A percentile compares a stretch with the other conserved stretches of the same genome.
phyloP scores from a whole-genome alignment of 441 rosid species.

The Populus hybrid region DNA sequence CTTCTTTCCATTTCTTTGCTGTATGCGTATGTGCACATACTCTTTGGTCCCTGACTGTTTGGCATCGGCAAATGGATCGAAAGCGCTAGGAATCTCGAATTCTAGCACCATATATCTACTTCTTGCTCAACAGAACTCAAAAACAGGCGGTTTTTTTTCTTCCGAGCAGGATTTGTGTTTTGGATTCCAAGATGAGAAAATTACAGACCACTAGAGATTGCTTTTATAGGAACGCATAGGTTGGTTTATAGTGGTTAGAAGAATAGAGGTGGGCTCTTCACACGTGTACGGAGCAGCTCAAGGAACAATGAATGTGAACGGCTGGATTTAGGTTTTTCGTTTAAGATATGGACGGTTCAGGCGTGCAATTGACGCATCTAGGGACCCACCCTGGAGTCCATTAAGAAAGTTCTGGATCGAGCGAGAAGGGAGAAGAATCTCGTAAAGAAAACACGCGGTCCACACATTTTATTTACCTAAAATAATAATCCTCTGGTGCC shows the following conservation, averaged over 20 bases:
- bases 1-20: constrained; percentile 91
- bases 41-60: constrained; percentile 64
- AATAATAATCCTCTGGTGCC: neutral
- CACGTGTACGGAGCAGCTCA: too few relatives aligned
- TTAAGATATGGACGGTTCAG: too few relatives aligned
- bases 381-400: too few relatives aligned
- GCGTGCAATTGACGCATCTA: too few relatives aligned
- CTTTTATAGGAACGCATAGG: neutral
- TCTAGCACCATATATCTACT: constrained; percentile 64
- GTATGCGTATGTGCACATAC: constrained; percentile 79
- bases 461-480: neutral
- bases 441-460: too few relatives aligned
- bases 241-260: too few relatives aligned
- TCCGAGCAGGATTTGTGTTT: neutral
- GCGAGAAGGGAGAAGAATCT: too few relatives aligned
- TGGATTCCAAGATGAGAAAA: neutral
- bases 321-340: too few relatives aligned
- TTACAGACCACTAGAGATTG: neutral
- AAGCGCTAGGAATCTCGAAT: constrained; percentile 51
- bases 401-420: too few relatives aligned
- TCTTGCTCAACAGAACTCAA: constrained; percentile 17
- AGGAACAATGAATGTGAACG: too few relatives aligned
- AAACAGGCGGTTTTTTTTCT: neutral
- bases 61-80: constrained; percentile 73
- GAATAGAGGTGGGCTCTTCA: too few relatives aligned